Evolutionary conservation across 2,329 filamentous ascomycete species (phyloP).

Genomic region (Salinomyces thailandicus): DNA sequence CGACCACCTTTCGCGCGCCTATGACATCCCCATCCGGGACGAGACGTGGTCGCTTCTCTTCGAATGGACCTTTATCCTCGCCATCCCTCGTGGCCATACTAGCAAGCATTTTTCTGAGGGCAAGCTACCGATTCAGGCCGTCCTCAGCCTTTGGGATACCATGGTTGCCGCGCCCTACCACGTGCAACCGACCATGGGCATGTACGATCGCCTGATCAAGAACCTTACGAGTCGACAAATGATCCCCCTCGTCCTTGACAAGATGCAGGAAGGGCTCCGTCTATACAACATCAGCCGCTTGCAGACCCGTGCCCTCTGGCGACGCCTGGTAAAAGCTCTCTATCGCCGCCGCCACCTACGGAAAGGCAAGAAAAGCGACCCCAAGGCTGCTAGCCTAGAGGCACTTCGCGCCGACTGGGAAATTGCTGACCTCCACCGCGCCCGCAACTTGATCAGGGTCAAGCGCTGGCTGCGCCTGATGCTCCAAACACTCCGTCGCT

Average conservation of each 20-base stretch:
- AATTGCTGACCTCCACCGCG: constrained; percentile 10
- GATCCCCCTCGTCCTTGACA: constrained; percentile 11
- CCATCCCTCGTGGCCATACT: constrained; percentile 23
- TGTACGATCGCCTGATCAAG: constrained; percentile 37
- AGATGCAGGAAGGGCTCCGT: constrained; percentile 16
- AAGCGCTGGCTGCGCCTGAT: constrained; percentile 22
- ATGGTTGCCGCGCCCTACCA: constrained; percentile 52
- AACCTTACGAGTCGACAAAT: constrained; percentile 12
- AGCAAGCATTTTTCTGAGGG: constrained; percentile 26
- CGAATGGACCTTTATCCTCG: constrained; percentile 54
- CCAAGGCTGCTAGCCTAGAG: neutral
- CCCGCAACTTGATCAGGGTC: constrained; percentile 14
- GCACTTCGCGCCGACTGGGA: constrained; percentile 9
- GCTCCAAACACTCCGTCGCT: constrained; percentile 8
- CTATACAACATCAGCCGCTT: constrained; percentile 6
- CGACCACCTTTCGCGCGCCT: constrained; percentile 51
- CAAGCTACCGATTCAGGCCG: constrained; percentile 32
- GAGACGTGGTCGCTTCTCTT: constrained; percentile 57
- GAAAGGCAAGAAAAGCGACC: neutral
- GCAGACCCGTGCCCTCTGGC: neutral
- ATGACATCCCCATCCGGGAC: constrained; percentile 46
- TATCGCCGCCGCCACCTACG: neutral
- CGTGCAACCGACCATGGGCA: constrained; percentile 46
- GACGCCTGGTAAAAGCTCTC: constrained; percentile 1
- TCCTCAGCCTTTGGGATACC: constrained; percentile 46